phyloP scores from a whole-genome alignment of 164 flowering plant species.

The Liriodendron chinense region DNA sequence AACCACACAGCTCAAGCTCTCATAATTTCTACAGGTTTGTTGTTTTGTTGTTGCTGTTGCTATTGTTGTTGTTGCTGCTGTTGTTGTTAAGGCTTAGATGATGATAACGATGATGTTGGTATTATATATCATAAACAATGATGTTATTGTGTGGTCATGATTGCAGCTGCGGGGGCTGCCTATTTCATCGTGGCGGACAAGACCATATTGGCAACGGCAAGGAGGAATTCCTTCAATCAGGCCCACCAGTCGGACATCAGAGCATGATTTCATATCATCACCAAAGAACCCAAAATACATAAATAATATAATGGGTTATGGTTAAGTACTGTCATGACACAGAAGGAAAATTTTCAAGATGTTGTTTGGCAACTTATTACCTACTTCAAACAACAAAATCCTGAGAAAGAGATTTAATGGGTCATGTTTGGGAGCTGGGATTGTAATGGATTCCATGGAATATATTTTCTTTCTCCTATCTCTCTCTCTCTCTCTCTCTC shows the following conservation, averaged over 20 bases:
- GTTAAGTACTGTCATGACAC: too few relatives aligned
- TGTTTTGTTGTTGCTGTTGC: not conserved
- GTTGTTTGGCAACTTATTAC: too few relatives aligned
- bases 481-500: too few relatives aligned
- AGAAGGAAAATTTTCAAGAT: too few relatives aligned
- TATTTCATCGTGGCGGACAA: conserved; percentile 94
- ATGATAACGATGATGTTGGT: not conserved
- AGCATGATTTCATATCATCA: not conserved
- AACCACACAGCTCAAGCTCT: conserved; percentile 93
- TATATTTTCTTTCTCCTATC: too few relatives aligned
- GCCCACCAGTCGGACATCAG: not conserved
- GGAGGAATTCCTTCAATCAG: conserved; percentile 62
- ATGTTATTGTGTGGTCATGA: not conserved
- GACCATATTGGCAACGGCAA: conserved; percentile 74
- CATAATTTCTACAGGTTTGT: conserved; percentile 69
- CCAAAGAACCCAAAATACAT: too few relatives aligned
- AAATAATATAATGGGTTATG: too few relatives aligned
- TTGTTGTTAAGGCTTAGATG: not conserved
- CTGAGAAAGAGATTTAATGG: too few relatives aligned
- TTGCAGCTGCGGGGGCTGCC: conserved; percentile 79
- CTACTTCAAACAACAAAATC: too few relatives aligned
- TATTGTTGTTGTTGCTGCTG: not conserved
- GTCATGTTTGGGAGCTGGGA: too few relatives aligned
- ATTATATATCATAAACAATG: not conserved
- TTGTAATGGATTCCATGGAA: too few relatives aligned